phyloP scores from a whole-genome alignment of 2,329 filamentous ascomycete genomes.

The Dactylellina leptospora region DNA sequence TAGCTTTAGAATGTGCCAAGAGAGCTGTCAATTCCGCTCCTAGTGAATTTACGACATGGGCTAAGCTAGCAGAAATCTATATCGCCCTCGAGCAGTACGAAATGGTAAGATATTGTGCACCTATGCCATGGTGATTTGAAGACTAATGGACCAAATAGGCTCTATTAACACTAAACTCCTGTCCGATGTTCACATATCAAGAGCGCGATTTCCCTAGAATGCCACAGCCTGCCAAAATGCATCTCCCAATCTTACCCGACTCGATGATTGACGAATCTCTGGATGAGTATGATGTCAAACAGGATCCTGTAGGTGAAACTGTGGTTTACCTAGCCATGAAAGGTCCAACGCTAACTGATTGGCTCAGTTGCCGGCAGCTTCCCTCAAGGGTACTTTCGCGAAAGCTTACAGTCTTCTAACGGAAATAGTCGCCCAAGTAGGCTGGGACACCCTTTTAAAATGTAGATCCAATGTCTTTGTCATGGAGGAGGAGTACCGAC shows the following conservation, averaged over 20 bases:
- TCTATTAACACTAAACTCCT: constrained; percentile 93
- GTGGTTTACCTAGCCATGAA: constrained; percentile 72
- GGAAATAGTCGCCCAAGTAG: constrained; percentile 94
- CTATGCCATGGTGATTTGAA: neutral
- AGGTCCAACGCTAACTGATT: constrained; percentile 65
- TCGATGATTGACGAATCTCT: constrained; percentile 95
- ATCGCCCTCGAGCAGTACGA: constrained; percentile 96
- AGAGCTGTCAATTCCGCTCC: constrained; percentile 93
- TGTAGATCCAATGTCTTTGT: constrained; percentile 97
- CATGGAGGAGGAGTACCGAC: constrained; percentile 98
- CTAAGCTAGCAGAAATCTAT: constrained; percentile 89
- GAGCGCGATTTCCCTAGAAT: constrained; percentile 95
- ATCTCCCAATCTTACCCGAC: constrained; percentile 85
- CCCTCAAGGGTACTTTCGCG: constrained; percentile 93
- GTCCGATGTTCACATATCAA: constrained; percentile 99
- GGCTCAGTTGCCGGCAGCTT: constrained; percentile 83
- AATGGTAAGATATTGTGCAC: constrained; percentile 57
- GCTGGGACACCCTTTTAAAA: constrained; percentile 94
- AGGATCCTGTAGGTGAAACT: constrained; percentile 60
- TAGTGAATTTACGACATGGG: constrained; percentile 97
- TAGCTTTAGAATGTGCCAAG: constrained; percentile 92
- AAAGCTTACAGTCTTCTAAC: constrained; percentile 94
- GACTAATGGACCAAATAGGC: constrained; percentile 65
- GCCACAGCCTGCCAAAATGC: constrained; percentile 88
- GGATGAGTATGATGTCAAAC: constrained; percentile 68